phyloP scores from a whole-genome alignment of 495 filamentous ascomycete genomes.

The Hypoxylon lienhwacheense region DNA sequence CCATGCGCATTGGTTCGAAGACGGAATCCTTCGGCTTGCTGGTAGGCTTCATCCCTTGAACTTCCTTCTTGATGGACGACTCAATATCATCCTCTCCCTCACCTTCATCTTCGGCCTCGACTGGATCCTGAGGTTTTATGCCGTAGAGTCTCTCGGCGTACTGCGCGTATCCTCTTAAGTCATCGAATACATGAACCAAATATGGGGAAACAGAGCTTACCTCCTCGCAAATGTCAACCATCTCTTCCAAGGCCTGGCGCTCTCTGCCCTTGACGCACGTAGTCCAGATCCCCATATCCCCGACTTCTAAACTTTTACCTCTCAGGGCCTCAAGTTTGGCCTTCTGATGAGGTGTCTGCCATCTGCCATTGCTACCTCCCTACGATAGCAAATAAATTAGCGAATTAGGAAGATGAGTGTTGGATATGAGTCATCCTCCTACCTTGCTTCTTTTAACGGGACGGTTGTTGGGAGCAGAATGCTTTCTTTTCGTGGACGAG shows the following conservation, averaged over 20 bases:
- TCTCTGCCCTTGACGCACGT: conserved; percentile 85
- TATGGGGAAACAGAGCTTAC: conserved; percentile 55
- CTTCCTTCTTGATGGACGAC: conserved; percentile 75
- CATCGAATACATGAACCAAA: neutral
- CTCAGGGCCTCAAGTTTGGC: conserved; percentile 42
- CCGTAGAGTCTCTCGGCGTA: conserved; percentile 63
- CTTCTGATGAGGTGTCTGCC: conserved; percentile 58
- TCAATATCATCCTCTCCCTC: conserved; percentile 70
- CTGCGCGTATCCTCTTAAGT: conserved; percentile 39
- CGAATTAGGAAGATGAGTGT: neutral
- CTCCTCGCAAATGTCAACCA: conserved; percentile 73
- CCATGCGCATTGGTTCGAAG: conserved; percentile 69
- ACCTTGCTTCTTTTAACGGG: conserved; percentile 40
- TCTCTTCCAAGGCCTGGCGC: conserved; percentile 71
- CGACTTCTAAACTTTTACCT: conserved; percentile 60
- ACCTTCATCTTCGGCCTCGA: conserved; percentile 40
- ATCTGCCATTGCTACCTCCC: conserved; percentile 56
- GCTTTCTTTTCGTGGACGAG: conserved; percentile 31
- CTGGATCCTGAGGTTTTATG: conserved; percentile 44
- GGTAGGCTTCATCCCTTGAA: conserved; percentile 63
- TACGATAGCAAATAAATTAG: conserved; percentile 23
- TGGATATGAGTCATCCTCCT: conserved; percentile 1
- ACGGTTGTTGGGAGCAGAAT: conserved; percentile 18
- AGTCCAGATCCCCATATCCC: conserved; percentile 84
- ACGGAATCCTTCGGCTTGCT: conserved; percentile 44